Evolutionary conservation across 768 basidiomycete genomes (phyloP), one percentile per base, ranked within the genome.

Genomic region (Hygrocybe coccinea): DNA sequence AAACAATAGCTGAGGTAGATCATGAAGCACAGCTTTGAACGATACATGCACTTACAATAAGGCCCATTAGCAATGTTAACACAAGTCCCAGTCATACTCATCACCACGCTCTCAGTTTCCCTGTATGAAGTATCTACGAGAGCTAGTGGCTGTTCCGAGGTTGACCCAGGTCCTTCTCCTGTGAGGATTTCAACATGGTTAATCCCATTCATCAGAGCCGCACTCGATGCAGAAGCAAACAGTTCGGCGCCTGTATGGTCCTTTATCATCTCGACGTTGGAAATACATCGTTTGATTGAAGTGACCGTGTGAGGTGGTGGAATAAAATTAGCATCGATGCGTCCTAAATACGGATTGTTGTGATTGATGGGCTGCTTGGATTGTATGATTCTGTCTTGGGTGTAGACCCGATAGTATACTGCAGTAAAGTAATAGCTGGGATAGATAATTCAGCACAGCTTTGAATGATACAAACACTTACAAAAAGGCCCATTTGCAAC

Each of bases 321-420:
- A 12, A 60, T 34, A 10, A 52, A 56, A 34, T 33, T 56, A 22
- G 59, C 59, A 44, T 17, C 0, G 12, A 60, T 60, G 43, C 56
- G 56, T 44, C 56, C 56, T 3, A 54, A 12, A 35, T 39, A 60
- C 1, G 56, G 59, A 43, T 58, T 24, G 44, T 34, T 8, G 5
- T 47, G 36, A 49, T 55, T 25, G 47, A 52, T 43, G 2, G 44
- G 49, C 11, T 52, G 19, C 44, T 41, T 52, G 8, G 56, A 47
- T 2, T 25, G 37, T 15, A 60, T 58, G 22, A 38, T 5, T 1
- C 59, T 56, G 49, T 55, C 50, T 21, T 50, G 33, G 4, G 24
- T 7, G 36, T 55, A 58, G 25, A 60, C 25, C 3, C 59, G 48
- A 41, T 60, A 60, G 25, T 60, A 56, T 1, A 60, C 59, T 60